Conservation (phyloP, 208 protist species). For the Trypanosoma grayi region DNA sequence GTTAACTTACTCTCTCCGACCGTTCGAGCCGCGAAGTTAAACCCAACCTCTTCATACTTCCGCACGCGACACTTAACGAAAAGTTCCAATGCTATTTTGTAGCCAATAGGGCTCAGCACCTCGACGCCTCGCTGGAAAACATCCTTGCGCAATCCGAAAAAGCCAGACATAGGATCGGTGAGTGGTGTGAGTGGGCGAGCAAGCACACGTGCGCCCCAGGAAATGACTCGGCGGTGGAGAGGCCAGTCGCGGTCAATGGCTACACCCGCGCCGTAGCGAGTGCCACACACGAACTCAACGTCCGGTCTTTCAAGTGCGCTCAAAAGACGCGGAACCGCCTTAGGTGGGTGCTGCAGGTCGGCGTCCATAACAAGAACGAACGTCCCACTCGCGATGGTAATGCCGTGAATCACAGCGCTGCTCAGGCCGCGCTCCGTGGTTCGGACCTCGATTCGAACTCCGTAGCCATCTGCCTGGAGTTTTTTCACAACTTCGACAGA, state of each 20-base stretch:
- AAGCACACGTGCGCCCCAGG: slow-evolving; percentile 75
- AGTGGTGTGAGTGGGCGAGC: slow-evolving; percentile 84
- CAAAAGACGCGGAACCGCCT: slow-evolving; percentile 71
- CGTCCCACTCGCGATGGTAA: slow-evolving; percentile 40
- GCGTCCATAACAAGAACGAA: slow-evolving; percentile 92
- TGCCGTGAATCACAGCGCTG: slow-evolving; percentile 88
- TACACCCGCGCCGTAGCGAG: slow-evolving; percentile 74
- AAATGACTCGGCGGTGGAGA: slow-evolving; percentile 83
- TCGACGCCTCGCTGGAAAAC: slow-evolving; percentile 46
- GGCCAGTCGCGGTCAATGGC: slow-evolving; percentile 88
- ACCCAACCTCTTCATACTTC: slow-evolving; percentile 72
- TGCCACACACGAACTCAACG: slow-evolving; percentile 89
- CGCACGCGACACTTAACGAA: slow-evolving; percentile 85
- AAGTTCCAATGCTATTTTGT: slow-evolving; percentile 92
- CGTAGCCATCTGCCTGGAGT: slow-evolving; percentile 60
- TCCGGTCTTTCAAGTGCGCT: slow-evolving; percentile 45
- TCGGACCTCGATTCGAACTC: slow-evolving; percentile 75
- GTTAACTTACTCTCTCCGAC: slow-evolving; percentile 88
- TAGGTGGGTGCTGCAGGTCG: slow-evolving; percentile 92
- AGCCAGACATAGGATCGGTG: slow-evolving; percentile 93
- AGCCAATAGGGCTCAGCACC: slow-evolving; percentile 84
- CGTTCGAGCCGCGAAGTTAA: slow-evolving; percentile 78
- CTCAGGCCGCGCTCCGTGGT: slow-evolving; percentile 82
- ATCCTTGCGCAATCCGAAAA: slow-evolving; percentile 80
- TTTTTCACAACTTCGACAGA: slow-evolving; percentile 71